Evolutionary conservation across 2,329 filamentous ascomycete species (phyloP), one percentile per base, ranked within the genome.

Genomic region (Epichloe amarillans): DNA sequence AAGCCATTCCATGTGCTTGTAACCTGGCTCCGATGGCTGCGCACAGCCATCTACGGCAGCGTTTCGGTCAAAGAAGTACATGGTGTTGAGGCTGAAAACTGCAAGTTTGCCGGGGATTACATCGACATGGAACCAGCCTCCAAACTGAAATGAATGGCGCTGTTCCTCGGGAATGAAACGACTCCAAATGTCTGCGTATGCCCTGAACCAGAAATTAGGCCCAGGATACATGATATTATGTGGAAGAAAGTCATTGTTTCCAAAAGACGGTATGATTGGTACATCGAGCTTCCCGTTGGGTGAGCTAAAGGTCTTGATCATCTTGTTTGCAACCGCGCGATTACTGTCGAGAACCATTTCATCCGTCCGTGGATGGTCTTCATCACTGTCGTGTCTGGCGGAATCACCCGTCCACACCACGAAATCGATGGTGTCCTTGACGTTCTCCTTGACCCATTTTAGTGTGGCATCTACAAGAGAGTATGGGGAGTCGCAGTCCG

Each of bases 171-270:
- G 93, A 53, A 98, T 94, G 63, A 97, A 95, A 38, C 76, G 75
- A 46, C 71, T 70, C 93, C 93, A 98, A 21, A 97, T 80, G 21
- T 84, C 75, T 26, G 80, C 72, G 59, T 93, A 96, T 45, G 76
- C 75, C 52, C 78, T 78, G 0, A 95, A 86, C 83, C 91, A 95
- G 55, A 78, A 77, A 61, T 96, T 96, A 15, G 93, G 93, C 0
- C 91, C 93, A 1, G 80, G 75, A 41, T 81, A 73, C 64, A 98
- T 82, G 62, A 97, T 94, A 61, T 98, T 98, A 70, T 98, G 93
- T 1, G 93, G 93, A 53, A 96, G 80, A 52, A 98, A 90, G 62
- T 98, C 93, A 67, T 98, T 98, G 71, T 98, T 98, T 54, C 93
- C 93, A 58, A 96, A 83, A 0, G 84, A 96, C 0, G 93, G 90